phyloP scores from a whole-genome alignment of 352 stramenopile species.

The Phytophthora ramorum region DNA sequence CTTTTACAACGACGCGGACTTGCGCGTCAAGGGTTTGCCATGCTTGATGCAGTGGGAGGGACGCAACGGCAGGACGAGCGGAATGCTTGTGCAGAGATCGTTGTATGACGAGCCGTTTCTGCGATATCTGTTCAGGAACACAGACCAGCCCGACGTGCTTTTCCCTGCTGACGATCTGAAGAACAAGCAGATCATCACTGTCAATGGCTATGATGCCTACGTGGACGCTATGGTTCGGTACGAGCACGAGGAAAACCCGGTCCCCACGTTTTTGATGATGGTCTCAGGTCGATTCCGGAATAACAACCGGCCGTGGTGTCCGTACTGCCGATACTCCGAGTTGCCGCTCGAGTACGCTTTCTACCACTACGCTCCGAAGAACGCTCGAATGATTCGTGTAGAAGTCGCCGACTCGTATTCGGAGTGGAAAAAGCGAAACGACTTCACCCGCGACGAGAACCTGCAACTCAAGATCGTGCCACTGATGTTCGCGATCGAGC shows the following conservation, averaged over 20 bases:
- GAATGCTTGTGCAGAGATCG: constrained; percentile 43
- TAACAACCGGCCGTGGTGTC: constrained; percentile 84
- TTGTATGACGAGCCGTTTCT: constrained; percentile 53
- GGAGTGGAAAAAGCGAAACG: constrained; percentile 67
- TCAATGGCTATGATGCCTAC: constrained; percentile 46
- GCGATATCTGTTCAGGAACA: constrained; percentile 56
- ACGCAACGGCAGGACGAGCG: constrained; percentile 37
- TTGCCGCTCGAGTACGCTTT: constrained; percentile 77
- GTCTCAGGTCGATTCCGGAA: constrained; percentile 64
- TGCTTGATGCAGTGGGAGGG: constrained; percentile 54
- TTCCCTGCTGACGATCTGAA: constrained; percentile 29
- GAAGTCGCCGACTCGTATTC: constrained; percentile 69
- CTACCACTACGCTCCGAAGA: constrained; percentile 67
- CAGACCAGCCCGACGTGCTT: constrained; percentile 36
- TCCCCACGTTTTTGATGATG: constrained; percentile 70
- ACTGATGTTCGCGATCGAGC: constrained; percentile 51
- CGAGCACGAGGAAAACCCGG: constrained; percentile 41
- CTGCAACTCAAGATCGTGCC: constrained; percentile 63
- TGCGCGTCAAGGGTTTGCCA: constrained; percentile 50
- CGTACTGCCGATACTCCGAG: constrained; percentile 83
- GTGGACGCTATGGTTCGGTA: constrained; percentile 41
- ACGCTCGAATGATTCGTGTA: constrained; percentile 63
- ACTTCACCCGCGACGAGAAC: constrained; percentile 63
- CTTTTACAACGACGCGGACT: constrained; percentile 49
- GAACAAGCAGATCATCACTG: constrained; percentile 43